A percentile compares a stretch with the other conserved stretches of the same genome.
Evolutionary conservation across 2,329 filamentous ascomycete species (phyloP).

Genomic region (Diaporthe destruens): DNA sequence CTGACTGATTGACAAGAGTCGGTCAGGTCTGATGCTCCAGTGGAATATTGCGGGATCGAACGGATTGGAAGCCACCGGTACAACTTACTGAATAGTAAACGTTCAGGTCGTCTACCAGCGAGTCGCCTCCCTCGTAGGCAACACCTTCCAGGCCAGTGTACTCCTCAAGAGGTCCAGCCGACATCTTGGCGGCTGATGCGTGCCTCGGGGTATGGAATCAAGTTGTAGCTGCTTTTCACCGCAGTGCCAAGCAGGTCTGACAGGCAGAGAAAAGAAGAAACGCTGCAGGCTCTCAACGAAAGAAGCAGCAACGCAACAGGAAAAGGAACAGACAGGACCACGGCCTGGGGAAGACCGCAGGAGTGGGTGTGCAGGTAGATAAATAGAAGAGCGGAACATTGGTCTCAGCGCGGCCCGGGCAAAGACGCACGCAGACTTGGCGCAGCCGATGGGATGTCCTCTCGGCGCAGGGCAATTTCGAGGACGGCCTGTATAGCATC

Average conservation of each 20-base stretch:
- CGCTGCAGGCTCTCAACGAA: neutral
- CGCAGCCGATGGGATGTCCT: slow-evolving; percentile 17
- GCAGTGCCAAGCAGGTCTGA: neutral
- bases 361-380: slow-evolving; percentile 23
- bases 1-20: slow-evolving; percentile 64
- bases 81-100: slow-evolving; percentile 81
- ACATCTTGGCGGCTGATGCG: slow-evolving; percentile 47
- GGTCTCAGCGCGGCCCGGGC: slow-evolving; percentile 19
- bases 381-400: slow-evolving; percentile 16
- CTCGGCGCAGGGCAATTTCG: slow-evolving; percentile 13
- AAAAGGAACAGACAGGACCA: slow-evolving; percentile 13
- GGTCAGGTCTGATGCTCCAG: neutral
- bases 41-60: slow-evolving; percentile 6
- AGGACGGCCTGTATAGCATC: neutral
- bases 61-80: slow-evolving; percentile 42
- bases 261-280: slow-evolving; percentile 19
- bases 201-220: neutral
- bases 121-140: slow-evolving; percentile 64
- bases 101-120: slow-evolving; percentile 79
- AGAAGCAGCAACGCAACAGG: slow-evolving; percentile 1
- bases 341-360: neutral
- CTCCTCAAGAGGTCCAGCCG: slow-evolving; percentile 49
- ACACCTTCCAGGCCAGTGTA: slow-evolving; percentile 65
- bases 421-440: slow-evolving; percentile 26
- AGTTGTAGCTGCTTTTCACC: neutral